Conservation (phyloP, 345 rosid genomes). For the Fremontodendron californicum region DNA sequence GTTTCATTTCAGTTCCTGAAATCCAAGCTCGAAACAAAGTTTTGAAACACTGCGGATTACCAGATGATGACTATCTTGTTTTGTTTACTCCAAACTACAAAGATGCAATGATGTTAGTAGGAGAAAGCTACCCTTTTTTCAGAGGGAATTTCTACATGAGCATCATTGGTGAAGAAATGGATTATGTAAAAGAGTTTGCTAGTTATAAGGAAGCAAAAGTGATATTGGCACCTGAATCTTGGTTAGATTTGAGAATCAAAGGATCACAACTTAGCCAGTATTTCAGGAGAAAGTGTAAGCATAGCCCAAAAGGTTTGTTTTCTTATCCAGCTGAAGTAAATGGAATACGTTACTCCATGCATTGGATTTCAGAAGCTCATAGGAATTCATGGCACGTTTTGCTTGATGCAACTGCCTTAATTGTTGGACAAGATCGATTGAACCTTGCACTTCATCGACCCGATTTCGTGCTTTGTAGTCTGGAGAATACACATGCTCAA, state of each 20-base stretch:
- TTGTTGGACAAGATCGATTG: slow-evolving; percentile 40
- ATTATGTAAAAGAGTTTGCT: slow-evolving; percentile 39
- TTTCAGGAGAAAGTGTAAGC: slow-evolving; percentile 62
- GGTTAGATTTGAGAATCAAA: slow-evolving; percentile 65
- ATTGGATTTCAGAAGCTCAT: slow-evolving; percentile 75
- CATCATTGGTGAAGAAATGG: slow-evolving; percentile 40
- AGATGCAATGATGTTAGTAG: slow-evolving; percentile 50
- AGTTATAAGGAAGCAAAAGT: slow-evolving; percentile 46
- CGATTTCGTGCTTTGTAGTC: slow-evolving; percentile 32
- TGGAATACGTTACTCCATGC: slow-evolving; percentile 50
- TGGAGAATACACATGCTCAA: slow-evolving; percentile 34
- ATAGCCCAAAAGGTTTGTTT: slow-evolving; percentile 50
- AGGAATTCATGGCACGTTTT: slow-evolving; percentile 69
- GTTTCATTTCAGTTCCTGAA: slow-evolving; percentile 63
- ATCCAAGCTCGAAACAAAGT: slow-evolving; percentile 55
- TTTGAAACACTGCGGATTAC: slow-evolving; percentile 46
- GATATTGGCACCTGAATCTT: slow-evolving; percentile 47
- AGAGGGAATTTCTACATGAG: slow-evolving; percentile 60
- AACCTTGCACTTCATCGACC: slow-evolving; percentile 52
- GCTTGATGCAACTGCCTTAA: slow-evolving; percentile 41
- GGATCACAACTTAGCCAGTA: slow-evolving; percentile 67
- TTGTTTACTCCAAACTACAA: slow-evolving; percentile 46
- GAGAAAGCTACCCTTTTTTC: slow-evolving; percentile 66
- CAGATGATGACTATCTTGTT: slow-evolving; percentile 52
- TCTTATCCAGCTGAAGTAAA: slow-evolving; percentile 45